Evolutionary conservation across 768 basidiomycete species (phyloP).

Genomic region (Termitomyces titanicus): DNA sequence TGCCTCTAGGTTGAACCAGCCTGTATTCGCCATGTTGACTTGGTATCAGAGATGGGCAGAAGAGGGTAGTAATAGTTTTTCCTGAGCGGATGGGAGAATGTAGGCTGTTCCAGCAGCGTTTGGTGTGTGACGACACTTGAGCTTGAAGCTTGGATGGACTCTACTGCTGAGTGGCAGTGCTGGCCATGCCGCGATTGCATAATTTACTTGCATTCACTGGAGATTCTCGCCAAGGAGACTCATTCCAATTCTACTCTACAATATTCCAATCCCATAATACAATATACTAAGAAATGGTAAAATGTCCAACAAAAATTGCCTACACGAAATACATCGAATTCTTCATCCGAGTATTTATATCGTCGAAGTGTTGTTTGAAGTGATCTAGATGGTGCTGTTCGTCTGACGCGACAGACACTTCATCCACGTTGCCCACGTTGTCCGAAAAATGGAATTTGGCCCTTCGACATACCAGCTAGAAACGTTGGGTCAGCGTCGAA

Average conservation of each 20-base stretch:
- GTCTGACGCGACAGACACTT: constrained; percentile 32
- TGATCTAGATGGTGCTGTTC: constrained; percentile 19
- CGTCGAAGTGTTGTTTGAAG: constrained; percentile 31
- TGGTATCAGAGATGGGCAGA: not conserved
- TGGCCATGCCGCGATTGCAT: constrained; percentile 7
- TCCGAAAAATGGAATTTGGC: constrained; percentile 48
- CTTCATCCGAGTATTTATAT: constrained; percentile 24
- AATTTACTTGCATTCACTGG: constrained; percentile 11
- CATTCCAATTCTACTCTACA: not conserved
- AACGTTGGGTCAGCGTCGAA: not conserved
- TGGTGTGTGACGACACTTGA: not conserved
- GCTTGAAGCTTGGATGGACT: not conserved
- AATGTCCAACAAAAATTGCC: not conserved
- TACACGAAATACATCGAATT: constrained; percentile 30
- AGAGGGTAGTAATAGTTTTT: not conserved
- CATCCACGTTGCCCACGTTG: constrained; percentile 29
- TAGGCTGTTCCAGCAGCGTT: constrained; percentile 33
- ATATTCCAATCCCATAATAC: not conserved
- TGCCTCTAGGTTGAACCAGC: constrained; percentile 85
- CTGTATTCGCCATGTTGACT: constrained; percentile 53
- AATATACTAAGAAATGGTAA: not conserved
- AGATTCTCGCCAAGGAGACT: too few species aligned
- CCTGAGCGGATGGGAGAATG: not conserved
- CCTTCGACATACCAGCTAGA: constrained; percentile 51
- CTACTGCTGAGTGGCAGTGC: not conserved